Percentiles rank a stretch among this genome's conserved stretches.
Conservation (phyloP, 495 filamentous ascomycete genomes). For the Extremus antarcticus region DNA sequence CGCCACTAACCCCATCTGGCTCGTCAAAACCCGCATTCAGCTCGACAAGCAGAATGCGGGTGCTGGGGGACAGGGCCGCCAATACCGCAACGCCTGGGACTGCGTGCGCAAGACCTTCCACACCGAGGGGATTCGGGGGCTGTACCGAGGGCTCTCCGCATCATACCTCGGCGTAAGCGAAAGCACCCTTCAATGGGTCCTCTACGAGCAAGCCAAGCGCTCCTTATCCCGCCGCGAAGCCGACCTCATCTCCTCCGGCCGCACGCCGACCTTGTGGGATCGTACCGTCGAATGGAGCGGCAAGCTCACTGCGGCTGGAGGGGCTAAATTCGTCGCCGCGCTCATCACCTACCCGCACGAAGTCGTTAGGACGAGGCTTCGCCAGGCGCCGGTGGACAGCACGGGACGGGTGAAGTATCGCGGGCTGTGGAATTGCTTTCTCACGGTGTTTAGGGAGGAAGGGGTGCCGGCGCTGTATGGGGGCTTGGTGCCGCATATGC, state of each 20-base stretch:
- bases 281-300: constrained; percentile 55
- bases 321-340: constrained; percentile 70
- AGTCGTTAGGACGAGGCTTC: constrained; percentile 69
- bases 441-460: constrained; percentile 71
- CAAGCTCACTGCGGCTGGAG: constrained; percentile 63
- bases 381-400: constrained; percentile 65
- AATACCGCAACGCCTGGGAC: constrained; percentile 73
- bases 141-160: constrained; percentile 79
- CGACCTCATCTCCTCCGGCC: constrained; percentile 40
- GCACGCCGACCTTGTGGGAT: constrained; percentile 50
- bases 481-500: constrained; percentile 74
- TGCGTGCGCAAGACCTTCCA: constrained; percentile 66
- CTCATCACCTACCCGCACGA: constrained; percentile 82
- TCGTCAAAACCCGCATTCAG: constrained; percentile 81
- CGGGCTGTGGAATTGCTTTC: constrained; percentile 71
- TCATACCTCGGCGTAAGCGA: constrained; percentile 80
- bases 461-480: constrained; percentile 73
- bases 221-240: constrained; percentile 49
- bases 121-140: constrained; percentile 61
- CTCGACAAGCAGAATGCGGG: constrained; percentile 61
- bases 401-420: constrained; percentile 65
- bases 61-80: constrained; percentile 42
- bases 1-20: constrained; percentile 86
- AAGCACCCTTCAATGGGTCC: constrained; percentile 74
- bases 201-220: constrained; percentile 77